These are phyloP conservation scores for Lodderomyces metapsilosis DNA, from an alignment of 1,139 yeast species.

Conservation along the genomic window DNA sequence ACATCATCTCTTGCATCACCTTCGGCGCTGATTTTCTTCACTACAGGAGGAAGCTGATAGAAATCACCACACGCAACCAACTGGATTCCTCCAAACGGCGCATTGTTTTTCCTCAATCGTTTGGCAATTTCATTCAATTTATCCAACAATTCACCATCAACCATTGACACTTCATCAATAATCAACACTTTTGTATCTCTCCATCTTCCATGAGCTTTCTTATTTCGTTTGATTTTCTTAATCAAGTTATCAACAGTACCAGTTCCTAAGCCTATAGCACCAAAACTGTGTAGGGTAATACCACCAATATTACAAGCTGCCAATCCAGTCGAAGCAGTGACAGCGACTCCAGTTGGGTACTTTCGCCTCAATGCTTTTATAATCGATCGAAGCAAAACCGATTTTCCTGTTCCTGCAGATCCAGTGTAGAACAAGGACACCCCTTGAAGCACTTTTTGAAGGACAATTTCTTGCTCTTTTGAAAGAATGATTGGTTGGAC, in stretches of 20 bases:
- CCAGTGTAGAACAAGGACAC: slow-evolving; percentile 82
- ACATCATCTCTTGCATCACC: slow-evolving; percentile 20
- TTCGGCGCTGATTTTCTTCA: slow-evolving; percentile 23
- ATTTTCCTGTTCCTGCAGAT: slow-evolving; percentile 96
- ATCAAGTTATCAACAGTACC: slow-evolving; percentile 38
- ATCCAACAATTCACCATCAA: slow-evolving; percentile 72
- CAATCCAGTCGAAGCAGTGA: slow-evolving; percentile 89
- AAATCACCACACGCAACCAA: slow-evolving; percentile 85
- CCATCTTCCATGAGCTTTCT: slow-evolving; percentile 63
- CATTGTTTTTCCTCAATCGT: slow-evolving; percentile 42
- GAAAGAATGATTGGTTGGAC: slow-evolving; percentile 41
- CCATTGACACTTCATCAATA: slow-evolving; percentile 89
- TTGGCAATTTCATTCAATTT: slow-evolving; percentile 68
- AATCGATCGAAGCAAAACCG: slow-evolving; percentile 68
- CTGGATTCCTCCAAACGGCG: slow-evolving; percentile 90
- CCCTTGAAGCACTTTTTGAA: slow-evolving; percentile 38
- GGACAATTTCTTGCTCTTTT: slow-evolving; percentile 40
- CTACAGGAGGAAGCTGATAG: slow-evolving; percentile 87
- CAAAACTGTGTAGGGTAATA: slow-evolving; percentile 76
- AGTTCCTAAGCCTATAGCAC: slow-evolving; percentile 79
- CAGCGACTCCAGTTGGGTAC: slow-evolving; percentile 61
- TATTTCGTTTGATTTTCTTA: slow-evolving; percentile 56
- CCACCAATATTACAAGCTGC: slow-evolving; percentile 95
- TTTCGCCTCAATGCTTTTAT: slow-evolving; percentile 56
- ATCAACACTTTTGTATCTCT: slow-evolving; percentile 57